Percentiles rank a stretch among this genome's conserved stretches.
These are phyloP conservation scores for Bipolaris sorokiniana DNA, from an alignment of 2,329 filamentous ascomycete genomes.

Conservation along the genomic window DNA sequence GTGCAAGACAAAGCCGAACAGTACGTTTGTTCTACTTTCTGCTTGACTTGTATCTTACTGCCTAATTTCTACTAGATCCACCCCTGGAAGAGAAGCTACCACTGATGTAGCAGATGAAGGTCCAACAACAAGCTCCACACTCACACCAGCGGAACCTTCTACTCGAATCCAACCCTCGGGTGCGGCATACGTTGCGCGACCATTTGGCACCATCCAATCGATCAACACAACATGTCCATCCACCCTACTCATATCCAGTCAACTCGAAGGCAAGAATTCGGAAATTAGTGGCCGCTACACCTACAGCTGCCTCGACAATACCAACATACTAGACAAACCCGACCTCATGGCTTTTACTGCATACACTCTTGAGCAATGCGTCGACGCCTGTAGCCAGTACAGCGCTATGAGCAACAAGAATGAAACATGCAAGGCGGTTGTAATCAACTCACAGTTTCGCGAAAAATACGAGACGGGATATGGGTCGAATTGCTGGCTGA, in stretches of 20 bases:
- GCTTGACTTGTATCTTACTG: neutral
- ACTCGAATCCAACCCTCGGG: neutral
- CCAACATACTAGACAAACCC: constrained; percentile 4
- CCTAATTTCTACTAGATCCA: neutral
- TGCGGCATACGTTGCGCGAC: neutral
- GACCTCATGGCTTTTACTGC: constrained; percentile 8
- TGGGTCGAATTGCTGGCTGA: constrained; percentile 13
- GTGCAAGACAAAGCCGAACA: constrained; percentile 9
- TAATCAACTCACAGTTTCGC: constrained; percentile 5
- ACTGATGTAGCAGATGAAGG: neutral
- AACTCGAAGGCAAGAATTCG: constrained; percentile 3
- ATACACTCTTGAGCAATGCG: constrained; percentile 13
- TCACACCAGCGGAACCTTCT: neutral
- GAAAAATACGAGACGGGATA: neutral
- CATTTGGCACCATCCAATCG: constrained; percentile 6
- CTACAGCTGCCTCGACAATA: constrained; percentile 11
- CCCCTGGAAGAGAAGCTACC: neutral
- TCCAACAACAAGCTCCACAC: neutral
- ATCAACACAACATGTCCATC: constrained; percentile 11
- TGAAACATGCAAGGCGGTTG: constrained; percentile 2
- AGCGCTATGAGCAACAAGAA: constrained; percentile 1
- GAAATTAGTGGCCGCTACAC: constrained; percentile 5
- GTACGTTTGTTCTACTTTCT: neutral
- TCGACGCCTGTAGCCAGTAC: constrained; percentile 15
- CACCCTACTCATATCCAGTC: constrained; percentile 1